Percentiles rank a stretch among this genome's conserved stretches.
Evolutionary conservation across 805 yeast genomes (phyloP).

Genomic region (Sugiyamaella mastotermitis): DNA sequence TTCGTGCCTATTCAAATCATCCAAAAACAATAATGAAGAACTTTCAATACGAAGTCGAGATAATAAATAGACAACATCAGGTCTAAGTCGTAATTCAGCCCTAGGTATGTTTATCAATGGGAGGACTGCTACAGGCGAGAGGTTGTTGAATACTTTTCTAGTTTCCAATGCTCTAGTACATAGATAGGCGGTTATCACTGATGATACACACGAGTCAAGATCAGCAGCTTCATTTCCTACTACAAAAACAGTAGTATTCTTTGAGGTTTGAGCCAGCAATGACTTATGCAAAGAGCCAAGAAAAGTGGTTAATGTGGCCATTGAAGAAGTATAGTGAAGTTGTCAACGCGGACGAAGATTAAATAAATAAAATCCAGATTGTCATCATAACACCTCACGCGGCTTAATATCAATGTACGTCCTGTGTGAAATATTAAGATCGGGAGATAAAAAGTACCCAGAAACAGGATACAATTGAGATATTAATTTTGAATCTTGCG

Average conservation of each 20-base stretch:
- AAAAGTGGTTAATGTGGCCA: no score
- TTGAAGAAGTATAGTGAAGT: no score
- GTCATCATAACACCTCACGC: no score
- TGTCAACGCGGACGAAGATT: no score
- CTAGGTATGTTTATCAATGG: constrained; percentile 74
- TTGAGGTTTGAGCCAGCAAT: no score
- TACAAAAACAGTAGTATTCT: constrained; percentile 34
- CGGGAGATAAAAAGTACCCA: no score
- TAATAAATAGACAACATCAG: constrained; percentile 61
- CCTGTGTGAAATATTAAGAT: no score
- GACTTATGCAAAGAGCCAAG: no score
- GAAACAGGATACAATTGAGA: no score
- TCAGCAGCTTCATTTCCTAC: constrained; percentile 85
- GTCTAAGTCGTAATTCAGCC: constrained; percentile 60
- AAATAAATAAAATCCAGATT: no score
- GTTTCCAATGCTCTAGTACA: constrained; percentile 31
- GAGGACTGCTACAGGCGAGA: constrained; percentile 32
- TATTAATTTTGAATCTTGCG: no score
- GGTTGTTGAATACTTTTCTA: constrained; percentile 9
- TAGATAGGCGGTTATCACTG: constrained; percentile 67
- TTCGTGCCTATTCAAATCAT: constrained; percentile 45
- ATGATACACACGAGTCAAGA: constrained; percentile 78
- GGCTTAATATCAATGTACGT: no score
- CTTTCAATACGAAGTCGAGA: constrained; percentile 39
- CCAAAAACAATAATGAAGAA: constrained; percentile 53